Evolutionary conservation across 805 yeast genomes (phyloP), one percentile per base, ranked within the genome.

Genomic region (Saccharomycopsis sp.): DNA sequence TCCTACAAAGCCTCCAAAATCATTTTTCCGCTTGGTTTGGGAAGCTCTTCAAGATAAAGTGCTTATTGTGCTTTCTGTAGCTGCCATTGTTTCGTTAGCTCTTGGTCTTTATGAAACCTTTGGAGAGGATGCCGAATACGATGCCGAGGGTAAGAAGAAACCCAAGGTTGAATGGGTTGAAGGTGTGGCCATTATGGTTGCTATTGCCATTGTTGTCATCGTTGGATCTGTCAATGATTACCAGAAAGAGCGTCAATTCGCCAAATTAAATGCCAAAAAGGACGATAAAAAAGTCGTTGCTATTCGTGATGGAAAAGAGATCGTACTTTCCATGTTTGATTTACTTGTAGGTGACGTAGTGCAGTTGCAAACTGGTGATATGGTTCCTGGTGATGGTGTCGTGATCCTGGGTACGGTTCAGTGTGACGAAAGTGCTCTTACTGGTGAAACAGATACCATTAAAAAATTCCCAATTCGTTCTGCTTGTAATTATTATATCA

Each of bases 161-260:
- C 97, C 97, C 17, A 82, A 84, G 66, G 96, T 94, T 35, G 97
- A 93, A 67, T 94, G 98, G 97, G 97, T 96, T 53, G 99, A 94
- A 75, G 99, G 99, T 65, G 96, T 92, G 44, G 99, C 99, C 47
- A 94, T 94, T 68, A 81, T 94, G 65, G 87, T 87, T 2, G 99
- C 99, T 20, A 88, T 94, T 23, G 67, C 83, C 2, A 93, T 94
- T 60, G 98, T 94, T 38, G 97, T 93, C 2, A 64, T 89, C 1
- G 99, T 96, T 14, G 96, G 97, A 54, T 94, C 97, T 1, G 86
- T 82, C n/a, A 94, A 94, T 71, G 99, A 94, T 73, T 94, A 87
- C 75, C 97, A 94, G 69, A 96, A 96, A 70, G 99, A 94, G 70
- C 75, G 90, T 15, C 99, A 94, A 70, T 94, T 94, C 72, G 87